Percentiles rank a stretch among this genome's conserved stretches.
Conservation (phyloP, 768 basidiomycete genomes). For the Agrocybe chaxingu region DNA sequence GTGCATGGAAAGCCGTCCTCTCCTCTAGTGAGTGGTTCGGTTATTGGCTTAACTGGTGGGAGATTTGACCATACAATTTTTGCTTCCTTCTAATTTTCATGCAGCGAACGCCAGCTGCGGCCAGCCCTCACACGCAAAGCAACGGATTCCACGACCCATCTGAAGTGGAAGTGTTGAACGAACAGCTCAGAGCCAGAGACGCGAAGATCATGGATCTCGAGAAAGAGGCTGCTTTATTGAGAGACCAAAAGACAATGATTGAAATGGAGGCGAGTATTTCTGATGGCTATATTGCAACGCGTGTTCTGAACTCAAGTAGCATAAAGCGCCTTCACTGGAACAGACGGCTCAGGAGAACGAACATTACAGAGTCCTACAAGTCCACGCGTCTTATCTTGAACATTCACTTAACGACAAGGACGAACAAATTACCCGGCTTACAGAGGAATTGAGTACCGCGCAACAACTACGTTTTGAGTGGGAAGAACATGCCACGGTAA, state of each 20-base stretch:
- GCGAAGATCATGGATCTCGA: slow-evolving; percentile 47
- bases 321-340: slow-evolving; percentile 41
- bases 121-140: slow-evolving; percentile 24
- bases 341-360: slow-evolving; percentile 38
- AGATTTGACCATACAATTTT: slow-evolving; percentile 45
- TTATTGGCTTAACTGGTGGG: slow-evolving; percentile 56
- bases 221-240: slow-evolving; percentile 40
- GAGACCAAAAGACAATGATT: slow-evolving; percentile 40
- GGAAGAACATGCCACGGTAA: slow-evolving; percentile 43
- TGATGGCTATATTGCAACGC: not conserved
- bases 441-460: slow-evolving; percentile 41
- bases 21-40: slow-evolving; percentile 71
- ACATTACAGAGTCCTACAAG: slow-evolving; percentile 54
- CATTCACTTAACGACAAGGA: slow-evolving; percentile 35
- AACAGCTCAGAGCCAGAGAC: slow-evolving; percentile 41
- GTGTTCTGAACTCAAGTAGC: slow-evolving; percentile 22
- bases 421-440: slow-evolving; percentile 35
- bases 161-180: slow-evolving; percentile 36
- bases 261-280: slow-evolving; percentile 39
- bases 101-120: slow-evolving; percentile 35
- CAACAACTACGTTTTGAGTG: slow-evolving; percentile 39
- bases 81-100: slow-evolving; percentile 37
- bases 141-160: slow-evolving; percentile 36
- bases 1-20: slow-evolving; percentile 51
- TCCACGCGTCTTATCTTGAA: slow-evolving; percentile 49